phyloP scores from a whole-genome alignment of 106 monocot species.

The Agapanthus africanus region DNA sequence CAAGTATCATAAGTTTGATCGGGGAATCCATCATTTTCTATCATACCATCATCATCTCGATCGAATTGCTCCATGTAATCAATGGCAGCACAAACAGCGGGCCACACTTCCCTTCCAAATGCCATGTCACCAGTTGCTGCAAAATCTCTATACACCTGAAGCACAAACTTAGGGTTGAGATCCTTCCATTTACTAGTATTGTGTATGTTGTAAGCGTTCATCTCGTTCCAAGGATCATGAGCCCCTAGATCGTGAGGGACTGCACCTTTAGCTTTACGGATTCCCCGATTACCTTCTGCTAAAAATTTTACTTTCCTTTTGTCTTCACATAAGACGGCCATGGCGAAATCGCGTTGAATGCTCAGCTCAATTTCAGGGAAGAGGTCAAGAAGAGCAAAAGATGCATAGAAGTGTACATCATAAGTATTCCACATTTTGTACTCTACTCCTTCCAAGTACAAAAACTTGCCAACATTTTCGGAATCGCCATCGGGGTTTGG shows the following conservation, averaged over 20 bases:
- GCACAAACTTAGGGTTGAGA: conserved; percentile 96
- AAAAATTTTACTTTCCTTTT: conserved; percentile 77
- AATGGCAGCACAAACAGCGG: conserved; percentile 83
- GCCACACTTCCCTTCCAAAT: conserved; percentile 86
- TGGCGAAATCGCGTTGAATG: conserved; percentile 90
- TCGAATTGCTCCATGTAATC: conserved; percentile 98
- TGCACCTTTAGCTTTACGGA: conserved; percentile 86
- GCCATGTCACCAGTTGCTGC: conserved; percentile 87
- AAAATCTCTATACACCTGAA: conserved; percentile 96
- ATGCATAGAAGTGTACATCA: conserved; percentile 99
- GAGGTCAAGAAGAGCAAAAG: conserved; percentile 89
- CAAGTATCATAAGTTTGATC: conserved; percentile 99
- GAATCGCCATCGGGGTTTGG: too few relatives aligned
- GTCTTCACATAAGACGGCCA: conserved; percentile 75
- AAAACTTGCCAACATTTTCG: conserved; percentile 79
- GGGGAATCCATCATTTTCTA: conserved; percentile 98
- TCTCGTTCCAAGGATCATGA: conserved; percentile 96
- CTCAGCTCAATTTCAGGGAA: conserved; percentile 94
- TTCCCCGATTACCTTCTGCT: conserved; percentile 77
- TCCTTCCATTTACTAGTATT: conserved; percentile 99
- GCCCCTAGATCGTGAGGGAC: conserved; percentile 98
- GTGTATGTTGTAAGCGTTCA: conserved; percentile 99
- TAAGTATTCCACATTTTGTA: conserved; percentile 99
- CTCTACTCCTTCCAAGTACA: conserved; percentile 94
- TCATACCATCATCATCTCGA: conserved; percentile 91